Conservation (phyloP, 2,329 filamentous ascomycete genomes). For the Penicillium olsonii region DNA sequence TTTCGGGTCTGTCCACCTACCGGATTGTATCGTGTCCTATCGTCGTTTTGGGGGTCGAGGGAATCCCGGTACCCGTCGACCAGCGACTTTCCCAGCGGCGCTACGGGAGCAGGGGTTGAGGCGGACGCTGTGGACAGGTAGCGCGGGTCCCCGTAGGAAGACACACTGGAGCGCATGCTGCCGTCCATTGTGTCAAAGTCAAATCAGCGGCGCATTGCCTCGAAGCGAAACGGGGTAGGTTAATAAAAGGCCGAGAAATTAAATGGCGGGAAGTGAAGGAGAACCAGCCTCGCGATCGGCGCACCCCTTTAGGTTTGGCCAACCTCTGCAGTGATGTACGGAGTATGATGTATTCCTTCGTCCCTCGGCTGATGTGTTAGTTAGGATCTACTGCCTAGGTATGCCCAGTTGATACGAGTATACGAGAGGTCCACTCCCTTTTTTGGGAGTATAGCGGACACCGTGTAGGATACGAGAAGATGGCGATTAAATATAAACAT, state of each 20-base stretch:
- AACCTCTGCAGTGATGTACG: background rate
- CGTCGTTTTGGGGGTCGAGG: slow-evolving; percentile 56
- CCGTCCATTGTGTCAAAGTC: slow-evolving; percentile 33
- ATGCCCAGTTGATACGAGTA: background rate
- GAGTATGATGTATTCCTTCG: background rate
- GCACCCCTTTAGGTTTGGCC: background rate
- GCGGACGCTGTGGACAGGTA: slow-evolving; percentile 38
- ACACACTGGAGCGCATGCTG: slow-evolving; percentile 42
- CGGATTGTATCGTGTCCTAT: slow-evolving; percentile 58
- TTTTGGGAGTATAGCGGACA: background rate
- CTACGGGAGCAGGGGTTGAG: slow-evolving; percentile 32
- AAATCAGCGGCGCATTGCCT: slow-evolving; percentile 12
- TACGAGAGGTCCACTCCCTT: no score
- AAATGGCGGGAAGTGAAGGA: slow-evolving; percentile 23
- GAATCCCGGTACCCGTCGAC: slow-evolving; percentile 63
- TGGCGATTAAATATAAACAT: no score
- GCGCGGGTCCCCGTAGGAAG: slow-evolving; percentile 44
- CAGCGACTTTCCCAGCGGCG: slow-evolving; percentile 47
- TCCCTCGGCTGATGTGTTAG: background rate
- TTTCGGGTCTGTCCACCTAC: slow-evolving; percentile 45
- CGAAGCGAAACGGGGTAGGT: background rate
- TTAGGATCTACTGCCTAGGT: slow-evolving; percentile 9
- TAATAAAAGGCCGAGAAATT: background rate
- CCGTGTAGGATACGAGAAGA: no score
- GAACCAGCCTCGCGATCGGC: slow-evolving; percentile 8